phyloP scores from a whole-genome alignment of 345 rosid species.

The Corchorus olitorius region DNA sequence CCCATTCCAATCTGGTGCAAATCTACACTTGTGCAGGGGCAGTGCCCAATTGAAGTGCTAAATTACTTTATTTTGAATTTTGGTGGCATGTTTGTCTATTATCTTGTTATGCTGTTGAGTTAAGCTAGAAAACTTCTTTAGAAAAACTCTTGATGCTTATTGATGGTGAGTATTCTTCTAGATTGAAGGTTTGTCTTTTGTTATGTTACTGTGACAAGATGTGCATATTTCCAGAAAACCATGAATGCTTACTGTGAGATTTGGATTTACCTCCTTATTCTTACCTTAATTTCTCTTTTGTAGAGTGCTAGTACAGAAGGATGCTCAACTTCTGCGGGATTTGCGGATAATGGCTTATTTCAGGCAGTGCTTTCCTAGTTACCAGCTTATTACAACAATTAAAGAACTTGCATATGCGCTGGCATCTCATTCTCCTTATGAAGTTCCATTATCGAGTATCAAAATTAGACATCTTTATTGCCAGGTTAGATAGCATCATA shows the following conservation, averaged over 20 bases:
- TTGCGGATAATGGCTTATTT: conserved; percentile 77
- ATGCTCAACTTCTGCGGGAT: conserved; percentile 76
- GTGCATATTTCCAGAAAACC: not conserved
- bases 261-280: conserved; percentile 19
- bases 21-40: not conserved
- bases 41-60: not conserved
- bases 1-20: not conserved
- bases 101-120: not conserved
- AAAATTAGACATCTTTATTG: conserved; percentile 78
- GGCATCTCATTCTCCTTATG: conserved; percentile 83
- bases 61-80: conserved; percentile 1
- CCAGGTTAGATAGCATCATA: conserved; percentile 53
- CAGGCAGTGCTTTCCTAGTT: conserved; percentile 73
- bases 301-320: conserved; percentile 67
- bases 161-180: conserved; percentile 1
- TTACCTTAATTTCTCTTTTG: conserved; percentile 12
- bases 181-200: conserved; percentile 1
- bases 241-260: not conserved
- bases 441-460: conserved; percentile 76
- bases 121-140: not conserved
- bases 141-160: not conserved
- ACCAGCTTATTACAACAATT: conserved; percentile 57
- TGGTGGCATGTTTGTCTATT: conserved; percentile 4
- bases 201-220: not conserved
- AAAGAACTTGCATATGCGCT: conserved; percentile 87